A percentile compares a stretch with the other conserved stretches of the same genome.
phyloP scores from a whole-genome alignment of 2,329 filamentous ascomycete species.

The Colletotrichum eremochloae region DNA sequence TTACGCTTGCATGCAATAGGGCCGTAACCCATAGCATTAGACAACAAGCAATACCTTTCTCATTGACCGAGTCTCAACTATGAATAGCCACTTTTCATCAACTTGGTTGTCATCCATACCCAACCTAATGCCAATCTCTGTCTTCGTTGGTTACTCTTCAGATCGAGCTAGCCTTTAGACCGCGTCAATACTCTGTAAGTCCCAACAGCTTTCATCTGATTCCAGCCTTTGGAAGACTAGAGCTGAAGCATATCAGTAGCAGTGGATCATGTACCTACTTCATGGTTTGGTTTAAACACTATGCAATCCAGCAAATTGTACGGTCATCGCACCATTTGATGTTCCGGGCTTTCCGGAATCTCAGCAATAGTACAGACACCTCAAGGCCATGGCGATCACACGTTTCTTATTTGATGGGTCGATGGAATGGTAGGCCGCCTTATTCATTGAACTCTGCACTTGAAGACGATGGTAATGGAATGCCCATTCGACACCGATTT shows the following conservation, averaged over 20 bases:
- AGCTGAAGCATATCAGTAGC: neutral
- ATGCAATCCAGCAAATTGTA: neutral
- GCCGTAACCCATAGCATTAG: no score
- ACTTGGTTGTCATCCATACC: neutral
- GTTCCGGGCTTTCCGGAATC: neutral
- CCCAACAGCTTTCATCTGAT: neutral
- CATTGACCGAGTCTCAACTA: no score
- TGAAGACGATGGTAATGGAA: no score
- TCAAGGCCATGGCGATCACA: neutral
- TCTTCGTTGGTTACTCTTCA: neutral
- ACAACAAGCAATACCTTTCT: neutral
- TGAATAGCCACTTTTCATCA: neutral
- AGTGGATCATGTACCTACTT: neutral
- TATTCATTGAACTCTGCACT: no score
- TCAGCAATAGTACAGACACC: neutral
- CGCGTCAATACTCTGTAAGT: neutral
- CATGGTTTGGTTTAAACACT: neutral
- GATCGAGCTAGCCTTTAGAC: neutral
- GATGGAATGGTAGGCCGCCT: neutral
- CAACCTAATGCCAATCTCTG: neutral
- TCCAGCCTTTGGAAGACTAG: neutral
- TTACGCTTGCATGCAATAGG: no score
- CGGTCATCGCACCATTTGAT: accelerated
- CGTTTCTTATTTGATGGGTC: neutral
- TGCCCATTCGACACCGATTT: no score